Conservation (phyloP, 768 basidiomycete species). For the Hypholoma sublateritium region DNA sequence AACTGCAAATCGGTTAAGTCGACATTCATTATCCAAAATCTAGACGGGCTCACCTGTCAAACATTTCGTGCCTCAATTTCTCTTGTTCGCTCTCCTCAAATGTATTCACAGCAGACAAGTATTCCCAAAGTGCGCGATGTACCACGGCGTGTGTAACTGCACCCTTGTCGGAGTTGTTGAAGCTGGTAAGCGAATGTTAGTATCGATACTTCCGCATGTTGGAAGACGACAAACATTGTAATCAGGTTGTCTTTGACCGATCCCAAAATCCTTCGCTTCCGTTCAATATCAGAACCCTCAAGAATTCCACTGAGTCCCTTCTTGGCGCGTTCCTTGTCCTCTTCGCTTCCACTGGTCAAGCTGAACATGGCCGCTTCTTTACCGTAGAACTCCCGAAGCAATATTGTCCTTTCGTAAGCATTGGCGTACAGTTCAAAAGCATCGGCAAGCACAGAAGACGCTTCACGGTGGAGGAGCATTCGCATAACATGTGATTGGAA, state of each 20-base stretch:
- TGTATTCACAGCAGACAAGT: conserved; percentile 60
- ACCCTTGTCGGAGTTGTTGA: conserved; percentile 91
- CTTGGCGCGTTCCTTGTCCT: conserved; percentile 63
- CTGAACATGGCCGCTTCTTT: conserved; percentile 80
- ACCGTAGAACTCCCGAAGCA: conserved; percentile 89
- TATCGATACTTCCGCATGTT: not conserved
- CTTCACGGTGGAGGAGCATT: conserved; percentile 82
- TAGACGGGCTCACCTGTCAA: conserved; percentile 60
- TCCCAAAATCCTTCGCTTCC: conserved; percentile 62
- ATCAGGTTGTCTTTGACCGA: conserved; percentile 74
- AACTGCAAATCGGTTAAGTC: conserved; percentile 39
- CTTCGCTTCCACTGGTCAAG: conserved; percentile 50
- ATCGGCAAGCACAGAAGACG: conserved; percentile 81
- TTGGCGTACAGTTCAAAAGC: conserved; percentile 87
- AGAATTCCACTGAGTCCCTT: conserved; percentile 70
- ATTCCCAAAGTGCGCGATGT: conserved; percentile 87
- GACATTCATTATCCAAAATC: not conserved
- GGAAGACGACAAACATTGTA: conserved; percentile 56
- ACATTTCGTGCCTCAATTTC: conserved; percentile 74
- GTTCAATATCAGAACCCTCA: conserved; percentile 60
- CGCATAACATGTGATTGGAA: conserved; percentile 76
- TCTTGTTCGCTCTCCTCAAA: conserved; percentile 69
- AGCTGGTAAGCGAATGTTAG: conserved; percentile 46
- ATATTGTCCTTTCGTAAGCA: conserved; percentile 76
- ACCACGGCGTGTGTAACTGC: conserved; percentile 85